phyloP scores from a whole-genome alignment of 2,329 filamentous ascomycete genomes.

The Exophiala bonariae region DNA sequence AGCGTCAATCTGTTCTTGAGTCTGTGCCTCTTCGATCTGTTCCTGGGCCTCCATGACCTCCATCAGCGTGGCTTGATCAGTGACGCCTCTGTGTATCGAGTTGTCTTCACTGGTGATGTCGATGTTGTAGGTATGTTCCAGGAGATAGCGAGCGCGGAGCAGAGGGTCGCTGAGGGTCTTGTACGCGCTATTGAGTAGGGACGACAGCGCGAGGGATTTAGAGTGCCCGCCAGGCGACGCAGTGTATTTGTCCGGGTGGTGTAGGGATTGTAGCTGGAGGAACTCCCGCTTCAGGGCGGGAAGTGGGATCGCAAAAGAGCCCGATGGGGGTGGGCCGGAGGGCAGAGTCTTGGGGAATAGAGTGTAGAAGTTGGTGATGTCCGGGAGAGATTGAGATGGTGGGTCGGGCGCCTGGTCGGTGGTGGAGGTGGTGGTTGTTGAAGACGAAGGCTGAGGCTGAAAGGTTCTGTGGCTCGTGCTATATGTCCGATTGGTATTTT shows the following conservation, averaged over 20 bases:
- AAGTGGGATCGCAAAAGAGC: conserved; percentile 73
- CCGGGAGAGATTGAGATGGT: conserved; percentile 8
- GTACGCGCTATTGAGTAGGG: conserved; percentile 89
- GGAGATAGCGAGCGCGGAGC: conserved; percentile 81
- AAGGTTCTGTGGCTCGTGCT: conserved; percentile 4
- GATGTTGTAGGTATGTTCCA: conserved; percentile 65
- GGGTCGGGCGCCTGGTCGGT: neutral
- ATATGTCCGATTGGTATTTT: conserved; percentile 4
- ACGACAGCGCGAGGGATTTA: conserved; percentile 73
- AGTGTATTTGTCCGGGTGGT: conserved; percentile 52
- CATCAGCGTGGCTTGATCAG: conserved; percentile 72
- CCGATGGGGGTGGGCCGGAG: conserved; percentile 71
- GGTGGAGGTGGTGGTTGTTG: conserved; percentile 1
- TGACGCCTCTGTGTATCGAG: conserved; percentile 58
- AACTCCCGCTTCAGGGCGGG: conserved; percentile 78
- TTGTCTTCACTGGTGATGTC: conserved; percentile 77
- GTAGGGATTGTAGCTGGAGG: conserved; percentile 69
- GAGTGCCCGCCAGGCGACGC: conserved; percentile 46
- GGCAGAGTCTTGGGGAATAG: conserved; percentile 83
- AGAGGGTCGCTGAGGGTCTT: conserved; percentile 78
- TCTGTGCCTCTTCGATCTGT: conserved; percentile 61
- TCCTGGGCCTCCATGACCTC: conserved; percentile 83
- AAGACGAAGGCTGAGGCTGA: no score
- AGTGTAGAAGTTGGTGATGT: conserved; percentile 68
- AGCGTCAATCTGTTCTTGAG: conserved; percentile 63